Base-by-base conservation (phyloP, 2,329 filamentous ascomycete genomes). In the Cladorrhinum sp. region DNA sequence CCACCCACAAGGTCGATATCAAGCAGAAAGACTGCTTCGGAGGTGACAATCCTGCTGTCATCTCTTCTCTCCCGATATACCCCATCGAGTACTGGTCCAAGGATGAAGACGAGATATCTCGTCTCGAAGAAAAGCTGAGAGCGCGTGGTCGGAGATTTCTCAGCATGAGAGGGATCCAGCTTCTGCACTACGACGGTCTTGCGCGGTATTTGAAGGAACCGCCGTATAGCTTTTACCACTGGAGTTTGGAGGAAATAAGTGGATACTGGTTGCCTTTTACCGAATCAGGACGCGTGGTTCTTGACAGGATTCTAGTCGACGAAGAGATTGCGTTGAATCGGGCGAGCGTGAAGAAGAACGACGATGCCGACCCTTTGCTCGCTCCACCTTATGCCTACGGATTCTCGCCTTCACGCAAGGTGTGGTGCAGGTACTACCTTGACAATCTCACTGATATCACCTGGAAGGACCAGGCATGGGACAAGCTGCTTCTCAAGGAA, bases 341-440 rank as follows among this genome's bases (percentile, higher is more conserved):
- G 7, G 26, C 50, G 16, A 58, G 24, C 16, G 4, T 58, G 24
- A 39, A 16, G 12, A 53, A 36, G 20, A 26, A 53, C 9, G 48
- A 39, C 14, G 30, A 28, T 20, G 48, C 48, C n/a, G 48, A 58
- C 9, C 33, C 50, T 30, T 8, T 33, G 53, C 63, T 69, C 21
- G 73, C 70, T 53, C 70, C 70, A 2, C 71, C 71, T 9, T 70
- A 62, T 57, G 69, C 68, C 0, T 16, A 69, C 2, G 72, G 70
- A 0, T 73, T 67, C 54, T 71, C 71, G 7, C 65, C 70, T 1
- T 55, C 60, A 2, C 65, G 59, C 5, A 71, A 72, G 63, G 30
- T 64, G 42, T 73, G 70, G 70, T 69, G 62, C 30, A 65, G 59
- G 23, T 65, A 72, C 20, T 66, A 67, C n/a, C 61, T 73, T 10